Evolutionary conservation across 2,329 filamentous ascomycete species (phyloP).

Genomic region (Chaetomium sp.): DNA sequence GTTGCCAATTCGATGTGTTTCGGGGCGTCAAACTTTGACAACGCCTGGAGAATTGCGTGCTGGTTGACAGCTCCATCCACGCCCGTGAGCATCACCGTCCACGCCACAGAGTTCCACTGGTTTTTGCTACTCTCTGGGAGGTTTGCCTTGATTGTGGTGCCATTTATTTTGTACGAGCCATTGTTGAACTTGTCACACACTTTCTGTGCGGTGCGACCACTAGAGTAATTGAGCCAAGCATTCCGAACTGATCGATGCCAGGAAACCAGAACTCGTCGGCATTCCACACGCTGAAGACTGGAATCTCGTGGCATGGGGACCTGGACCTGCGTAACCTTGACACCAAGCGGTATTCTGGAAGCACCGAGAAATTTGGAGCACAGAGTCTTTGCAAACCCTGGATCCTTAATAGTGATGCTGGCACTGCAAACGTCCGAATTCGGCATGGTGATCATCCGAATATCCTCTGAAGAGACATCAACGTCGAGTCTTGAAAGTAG

Average conservation of each 20-base stretch:
- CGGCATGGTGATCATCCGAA: constrained; percentile 14
- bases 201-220: constrained; percentile 15
- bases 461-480: background rate
- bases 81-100: constrained; percentile 25
- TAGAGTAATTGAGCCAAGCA: constrained; percentile 28
- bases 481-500: constrained; percentile 22
- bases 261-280: constrained; percentile 31
- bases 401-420: constrained; percentile 24
- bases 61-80: constrained; percentile 18
- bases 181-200: constrained; percentile 20
- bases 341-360: too few relatives aligned
- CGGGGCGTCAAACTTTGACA: constrained; percentile 18
- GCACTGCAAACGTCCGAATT: constrained; percentile 15
- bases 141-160: constrained; percentile 14
- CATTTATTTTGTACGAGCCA: constrained; percentile 23
- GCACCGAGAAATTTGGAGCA: constrained; percentile 10
- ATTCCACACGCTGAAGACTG: constrained; percentile 29
- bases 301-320: constrained; percentile 22
- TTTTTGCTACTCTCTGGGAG: constrained; percentile 1
- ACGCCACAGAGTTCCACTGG: constrained; percentile 8
- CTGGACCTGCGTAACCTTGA: constrained; percentile 2
- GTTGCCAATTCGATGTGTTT: constrained; percentile 17
- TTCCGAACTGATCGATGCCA: constrained; percentile 30
- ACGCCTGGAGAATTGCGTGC: constrained; percentile 17
- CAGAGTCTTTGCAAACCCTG: constrained; percentile 23